Conservation (phyloP, 2,329 filamentous ascomycete genomes). For the Beauveria asiatica region DNA sequence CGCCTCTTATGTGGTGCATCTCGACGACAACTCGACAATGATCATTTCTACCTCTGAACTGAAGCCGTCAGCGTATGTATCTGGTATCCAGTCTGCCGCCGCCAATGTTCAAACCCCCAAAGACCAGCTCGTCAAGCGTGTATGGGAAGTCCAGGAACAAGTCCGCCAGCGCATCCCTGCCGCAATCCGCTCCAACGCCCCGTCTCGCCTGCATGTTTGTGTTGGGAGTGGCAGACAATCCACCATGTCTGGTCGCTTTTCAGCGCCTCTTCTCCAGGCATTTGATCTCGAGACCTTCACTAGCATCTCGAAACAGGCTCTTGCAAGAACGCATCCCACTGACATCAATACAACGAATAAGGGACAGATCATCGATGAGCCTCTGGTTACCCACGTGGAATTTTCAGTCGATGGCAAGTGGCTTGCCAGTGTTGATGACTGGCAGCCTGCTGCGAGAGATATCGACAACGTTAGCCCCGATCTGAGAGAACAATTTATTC, state of each 20-base stretch:
- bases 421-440: constrained; percentile 88
- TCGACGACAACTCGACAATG: constrained; percentile 90
- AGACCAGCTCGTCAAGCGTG: constrained; percentile 43
- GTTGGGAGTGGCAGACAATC: constrained; percentile 55
- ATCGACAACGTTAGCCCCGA: constrained; percentile 37
- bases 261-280: constrained; percentile 62
- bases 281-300: constrained; percentile 75
- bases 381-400: constrained; percentile 65
- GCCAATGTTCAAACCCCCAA: constrained; percentile 42
- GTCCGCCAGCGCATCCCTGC: constrained; percentile 47
- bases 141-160: constrained; percentile 36
- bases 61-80: constrained; percentile 73
- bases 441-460: constrained; percentile 67
- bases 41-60: constrained; percentile 84
- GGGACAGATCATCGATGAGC: constrained; percentile 64
- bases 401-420: constrained; percentile 76
- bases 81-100: constrained; percentile 64
- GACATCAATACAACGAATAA: constrained; percentile 68
- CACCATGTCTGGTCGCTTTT: constrained; percentile 42
- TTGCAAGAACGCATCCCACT: constrained; percentile 81
- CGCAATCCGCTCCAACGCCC: constrained; percentile 51
- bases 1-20: constrained; percentile 71
- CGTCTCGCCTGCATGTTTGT: constrained; percentile 59
- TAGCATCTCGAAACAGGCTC: constrained; percentile 75
- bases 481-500: constrained; percentile 35